A percentile compares a stretch with the other conserved stretches of the same genome.
These are phyloP conservation scores for Metarhizium guizhouense DNA, from an alignment of 2,329 filamentous ascomycete species.

Conservation along the genomic window DNA sequence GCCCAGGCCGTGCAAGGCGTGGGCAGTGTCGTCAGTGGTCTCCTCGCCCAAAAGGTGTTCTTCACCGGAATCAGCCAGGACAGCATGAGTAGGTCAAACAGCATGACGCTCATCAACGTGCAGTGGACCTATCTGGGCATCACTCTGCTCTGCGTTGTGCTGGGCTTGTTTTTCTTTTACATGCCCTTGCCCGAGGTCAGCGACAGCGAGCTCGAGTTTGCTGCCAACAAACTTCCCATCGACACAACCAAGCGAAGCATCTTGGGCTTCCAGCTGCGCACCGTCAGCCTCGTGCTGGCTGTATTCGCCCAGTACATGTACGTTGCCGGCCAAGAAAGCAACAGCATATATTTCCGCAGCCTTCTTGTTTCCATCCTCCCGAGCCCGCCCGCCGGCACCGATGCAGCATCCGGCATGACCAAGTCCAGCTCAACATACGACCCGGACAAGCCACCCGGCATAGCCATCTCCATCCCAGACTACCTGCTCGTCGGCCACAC, in stretches of 20 bases:
- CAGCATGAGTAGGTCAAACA: slow-evolving; percentile 12
- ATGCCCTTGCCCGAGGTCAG: slow-evolving; percentile 55
- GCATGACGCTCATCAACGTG: slow-evolving; percentile 56
- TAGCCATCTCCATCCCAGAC: slow-evolving; percentile 48
- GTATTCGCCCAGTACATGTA: slow-evolving; percentile 73
- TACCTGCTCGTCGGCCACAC: slow-evolving; percentile 66
- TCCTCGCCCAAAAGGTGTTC: slow-evolving; percentile 66
- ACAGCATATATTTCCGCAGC: slow-evolving; percentile 51
- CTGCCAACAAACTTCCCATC: slow-evolving; percentile 38
- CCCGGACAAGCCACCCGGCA: slow-evolving; percentile 29
- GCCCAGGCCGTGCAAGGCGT: slow-evolving; percentile 72
- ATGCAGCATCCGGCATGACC: slow-evolving; percentile 14
- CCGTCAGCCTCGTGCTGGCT: slow-evolving; percentile 56
- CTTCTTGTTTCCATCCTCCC: slow-evolving; percentile 36
- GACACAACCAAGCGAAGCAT: slow-evolving; percentile 39
- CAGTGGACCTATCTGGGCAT: slow-evolving; percentile 84
- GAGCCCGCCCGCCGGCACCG: slow-evolving; percentile 11
- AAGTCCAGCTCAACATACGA: slow-evolving; percentile 18
- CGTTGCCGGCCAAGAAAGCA: slow-evolving; percentile 62
- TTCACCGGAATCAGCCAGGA: slow-evolving; percentile 49
- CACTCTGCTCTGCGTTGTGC: slow-evolving; percentile 60
- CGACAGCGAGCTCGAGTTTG: slow-evolving; percentile 44
- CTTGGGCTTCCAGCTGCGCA: slow-evolving; percentile 44
- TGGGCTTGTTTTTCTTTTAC: slow-evolving; percentile 62
- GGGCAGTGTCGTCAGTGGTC: slow-evolving; percentile 61